Evolutionary conservation across 805 yeast species (phyloP), one percentile per base, ranked within the genome.

Genomic region (Wickerhamomyces pijperi): DNA sequence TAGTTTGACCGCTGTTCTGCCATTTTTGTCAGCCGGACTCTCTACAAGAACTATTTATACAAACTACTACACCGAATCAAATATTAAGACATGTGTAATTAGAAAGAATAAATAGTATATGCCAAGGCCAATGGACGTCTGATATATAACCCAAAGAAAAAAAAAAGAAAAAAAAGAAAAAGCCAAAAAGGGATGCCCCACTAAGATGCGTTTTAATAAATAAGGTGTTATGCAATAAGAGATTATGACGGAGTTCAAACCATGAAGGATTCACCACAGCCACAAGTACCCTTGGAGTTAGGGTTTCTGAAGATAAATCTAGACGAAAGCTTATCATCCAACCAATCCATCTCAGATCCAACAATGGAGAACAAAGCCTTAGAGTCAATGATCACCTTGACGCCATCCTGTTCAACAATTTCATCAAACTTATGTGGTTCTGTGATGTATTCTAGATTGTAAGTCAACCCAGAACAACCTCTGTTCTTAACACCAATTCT

Each of bases 221-320:
- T 25, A 25, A 13, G 9, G 12, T 25, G 29, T 25, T 25, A 25
- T 25, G 29, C 29, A 25, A 25, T 8, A 13, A 25, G 7, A 9
- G 6, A 9, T 21, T 21, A 21, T 21, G 23, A 21, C 9, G 23
- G 9, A 6, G 15, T 5, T 55, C 64, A 88, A 8, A 90, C 96
- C 96, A 88, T 92, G 60, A 92, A 92, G 5, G 96, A 85, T 65
- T 92, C 98, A 39, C 98, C 98, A 61, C 98, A 92, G 12, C 98
- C 98, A 63, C 98, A 92, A 37, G 95, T 84, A 25, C 97, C 98
- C 65, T 90, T 92, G 32, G 95, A 82, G 63, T 92, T 92, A 46
- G 98, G 98, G 60, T 92, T 92, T 56, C 73, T 81, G 69, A 92
- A 92, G 16, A 92, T 86, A 58, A 92, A 92, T 53, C 94, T 74